Evolutionary conservation across 768 basidiomycete species (phyloP), one percentile per base, ranked within the genome.

Genomic region (Termitomyces sp.): DNA sequence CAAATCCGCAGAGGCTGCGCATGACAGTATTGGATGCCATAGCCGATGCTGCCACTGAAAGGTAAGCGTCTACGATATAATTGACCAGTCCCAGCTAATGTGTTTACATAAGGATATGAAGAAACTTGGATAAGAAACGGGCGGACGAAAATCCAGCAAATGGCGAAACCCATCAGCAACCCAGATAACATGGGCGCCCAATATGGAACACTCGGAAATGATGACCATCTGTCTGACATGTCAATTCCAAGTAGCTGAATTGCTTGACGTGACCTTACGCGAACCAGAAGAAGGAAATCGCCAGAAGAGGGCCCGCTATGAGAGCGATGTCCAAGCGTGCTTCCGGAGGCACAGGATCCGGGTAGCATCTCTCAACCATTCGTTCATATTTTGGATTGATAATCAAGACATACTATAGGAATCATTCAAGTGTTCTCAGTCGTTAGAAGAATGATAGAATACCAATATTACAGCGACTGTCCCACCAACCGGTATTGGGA

Each of bases 201-300:
- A 28, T 76, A 75, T 0, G 75, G 75, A 54, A 84, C 72, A 42
- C 67, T 71, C 10, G 82, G 78, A 57, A 65, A 81, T 0, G 82
- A 82, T 1, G 84, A 82, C 84, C 84, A 85, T 30, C 83, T 82
- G 47, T 49, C 21, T n/a, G 5, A 49, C 45, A 37, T 35, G 11
- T 38, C 19, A 43, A n/a, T n/a, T 7, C 31, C 7, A 28, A 33
- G 21, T 64, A 66, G 41, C 8, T 8, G 6, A 5, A 15, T 38
- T 23, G 37, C 28, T 9, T 3, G 45, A 3, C 19, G 2, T 47
- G 2, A 8, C 70, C 75, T 63, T 58, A 80, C 75, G 70, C 78
- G 63, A 87, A 84, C 85, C 85, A 85, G 68, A 88, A 87, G 67
- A 86, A 81, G 4, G 81, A 76, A 21, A 73, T 49, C 15, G 79